Conservation (phyloP, 345 rosid species). For the Diplotaxis tenuifolia region DNA sequence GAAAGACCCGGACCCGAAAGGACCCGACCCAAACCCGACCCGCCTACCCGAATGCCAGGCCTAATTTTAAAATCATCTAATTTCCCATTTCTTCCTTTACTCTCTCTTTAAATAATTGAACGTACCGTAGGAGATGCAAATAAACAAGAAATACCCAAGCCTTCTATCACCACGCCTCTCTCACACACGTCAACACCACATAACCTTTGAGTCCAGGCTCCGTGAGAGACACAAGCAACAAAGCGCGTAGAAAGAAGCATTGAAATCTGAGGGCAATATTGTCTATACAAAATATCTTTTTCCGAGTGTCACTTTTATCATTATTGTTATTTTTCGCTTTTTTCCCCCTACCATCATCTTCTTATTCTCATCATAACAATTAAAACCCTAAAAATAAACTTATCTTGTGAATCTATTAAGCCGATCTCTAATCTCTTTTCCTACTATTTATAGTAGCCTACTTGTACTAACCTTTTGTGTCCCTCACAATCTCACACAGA, state of each 20-base stretch:
- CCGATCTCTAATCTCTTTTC: constrained; percentile 22
- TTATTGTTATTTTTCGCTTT: neutral
- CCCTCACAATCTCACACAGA: constrained; percentile 27
- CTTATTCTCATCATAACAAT: constrained; percentile 20
- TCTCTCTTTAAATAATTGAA: constrained; percentile 16
- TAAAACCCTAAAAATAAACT: constrained; percentile 25
- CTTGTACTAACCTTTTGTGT: constrained; percentile 20
- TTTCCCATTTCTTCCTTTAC: neutral
- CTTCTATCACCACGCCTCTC: constrained; percentile 3
- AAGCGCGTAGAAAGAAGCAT: neutral
- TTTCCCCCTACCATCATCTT: constrained; percentile 5
- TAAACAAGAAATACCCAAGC: neutral
- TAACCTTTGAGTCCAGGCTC: neutral
- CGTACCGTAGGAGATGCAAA: constrained; percentile 7
- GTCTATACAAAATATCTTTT: constrained; percentile 11
- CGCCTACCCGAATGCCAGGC: too few relatives aligned
- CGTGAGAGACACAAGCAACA: neutral
- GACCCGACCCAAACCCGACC: too few relatives aligned
- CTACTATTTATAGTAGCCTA: constrained; percentile 28
- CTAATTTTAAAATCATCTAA: neutral
- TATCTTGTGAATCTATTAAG: constrained; percentile 24
- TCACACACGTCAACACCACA: neutral
- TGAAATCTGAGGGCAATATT: neutral
- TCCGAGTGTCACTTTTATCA: constrained; percentile 1
- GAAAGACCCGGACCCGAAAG: too few relatives aligned